Evolutionary conservation across 306 rosid genomes (phyloP).

Genomic region (Castanea sativa): DNA sequence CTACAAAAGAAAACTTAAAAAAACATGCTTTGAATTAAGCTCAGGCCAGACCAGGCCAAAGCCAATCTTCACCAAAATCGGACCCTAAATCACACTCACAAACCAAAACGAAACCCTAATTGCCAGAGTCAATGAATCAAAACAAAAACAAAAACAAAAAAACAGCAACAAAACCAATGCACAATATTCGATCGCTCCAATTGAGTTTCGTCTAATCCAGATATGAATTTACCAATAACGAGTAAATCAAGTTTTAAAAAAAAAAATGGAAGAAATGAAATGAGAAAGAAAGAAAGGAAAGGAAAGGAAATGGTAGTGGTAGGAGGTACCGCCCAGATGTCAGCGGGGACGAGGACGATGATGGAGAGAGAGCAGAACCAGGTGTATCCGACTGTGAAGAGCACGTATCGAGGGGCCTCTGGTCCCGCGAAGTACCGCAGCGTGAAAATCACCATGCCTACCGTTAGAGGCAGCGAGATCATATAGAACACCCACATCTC

Average conservation of each 20-base stretch:
- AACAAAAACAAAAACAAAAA: background rate
- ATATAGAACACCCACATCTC: constrained; percentile 94
- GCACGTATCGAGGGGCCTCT: constrained; percentile 83
- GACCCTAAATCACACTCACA: background rate
- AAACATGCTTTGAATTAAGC: background rate
- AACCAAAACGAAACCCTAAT: background rate
- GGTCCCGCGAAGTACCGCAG: constrained; percentile 86
- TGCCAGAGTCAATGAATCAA: background rate
- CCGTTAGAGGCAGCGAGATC: constrained; percentile 84
- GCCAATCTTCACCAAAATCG: background rate
- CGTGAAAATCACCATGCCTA: constrained; percentile 81
- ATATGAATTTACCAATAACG: background rate
- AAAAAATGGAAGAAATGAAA: no score
- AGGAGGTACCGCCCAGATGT: constrained; percentile 75
- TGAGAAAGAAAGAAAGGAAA: no score
- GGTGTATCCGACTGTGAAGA: constrained; percentile 87
- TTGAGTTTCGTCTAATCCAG: background rate
- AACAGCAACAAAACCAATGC: background rate
- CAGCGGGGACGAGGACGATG: constrained; percentile 97
- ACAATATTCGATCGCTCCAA: background rate
- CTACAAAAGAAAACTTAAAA: background rate
- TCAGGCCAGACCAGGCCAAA: background rate
- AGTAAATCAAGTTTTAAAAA: background rate
- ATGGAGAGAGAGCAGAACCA: constrained; percentile 95
- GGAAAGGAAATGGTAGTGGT: background rate